Evolutionary conservation across 805 yeast species (phyloP), one percentile per base, ranked within the genome.

Genomic region (Kregervanrija fluxuum): DNA sequence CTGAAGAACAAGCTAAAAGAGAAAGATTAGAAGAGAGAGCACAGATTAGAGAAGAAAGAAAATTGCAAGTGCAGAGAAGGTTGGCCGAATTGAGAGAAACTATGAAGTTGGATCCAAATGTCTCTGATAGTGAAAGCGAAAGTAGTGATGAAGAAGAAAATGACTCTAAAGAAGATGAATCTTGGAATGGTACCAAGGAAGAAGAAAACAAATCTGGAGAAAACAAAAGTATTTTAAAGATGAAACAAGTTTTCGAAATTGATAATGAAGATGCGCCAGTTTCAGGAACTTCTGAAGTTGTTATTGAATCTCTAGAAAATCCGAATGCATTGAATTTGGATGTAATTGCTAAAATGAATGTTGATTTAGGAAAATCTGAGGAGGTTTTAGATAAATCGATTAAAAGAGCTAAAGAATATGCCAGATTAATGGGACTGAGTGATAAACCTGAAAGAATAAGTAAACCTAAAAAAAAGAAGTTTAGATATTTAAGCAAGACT

Each of bases 391-490:
- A 84, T 37, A 75, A 79, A 48, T 82, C 95, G 42, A 79, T 91
- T 41, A 73, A 77, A 41, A 73, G 86, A 57, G 97, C 97, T 2
- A 79, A 82, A 54, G 79, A 85, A 59, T 89, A 91, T 56, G 97
- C 96, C 1, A 77, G 75, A 51, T 61, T 78, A 51, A 65, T 82
- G 51, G 79, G 85, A 13, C 74, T 71, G 52, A 62, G 71, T 36
- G 74, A 77, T 52, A 65, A 45, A 51, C 57, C 43, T n/a, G 59
- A 56, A 32, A 62, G 63, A 51, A 55, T 56, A 10, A 52, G 55
- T 38, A 51, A 51, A 48, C 65, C 61, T 49, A 76, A 72, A 65
- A 83, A 82, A 74, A 82, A 80, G 73, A 90, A 90, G 73, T 89
- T 89, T 59, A 79, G 96, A 66, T 91, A 90, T 55, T 72, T 90